Percentiles rank a stretch among this genome's conserved stretches.
Conservation (phyloP, 345 rosid species). For the Aquilaria sinensis region DNA sequence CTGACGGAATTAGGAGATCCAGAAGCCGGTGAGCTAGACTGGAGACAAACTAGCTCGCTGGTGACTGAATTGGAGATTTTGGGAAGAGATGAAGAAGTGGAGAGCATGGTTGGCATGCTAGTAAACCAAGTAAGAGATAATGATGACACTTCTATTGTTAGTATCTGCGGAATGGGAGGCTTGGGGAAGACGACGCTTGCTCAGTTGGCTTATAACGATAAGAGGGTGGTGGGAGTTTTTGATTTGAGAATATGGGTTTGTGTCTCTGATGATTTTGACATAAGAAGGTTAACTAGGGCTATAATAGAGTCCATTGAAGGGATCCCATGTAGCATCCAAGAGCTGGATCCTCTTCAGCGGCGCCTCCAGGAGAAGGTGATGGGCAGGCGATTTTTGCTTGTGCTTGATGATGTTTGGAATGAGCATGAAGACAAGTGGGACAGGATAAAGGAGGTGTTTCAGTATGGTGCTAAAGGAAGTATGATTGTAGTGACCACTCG, state of each 20-base stretch:
- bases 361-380: background rate
- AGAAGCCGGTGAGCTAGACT: background rate
- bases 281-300: conserved; percentile 3
- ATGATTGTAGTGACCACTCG: conserved; percentile 7
- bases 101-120: background rate
- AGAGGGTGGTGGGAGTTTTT: conserved; percentile 11
- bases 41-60: conserved; percentile 8
- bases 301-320: conserved; percentile 11
- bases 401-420: conserved; percentile 14
- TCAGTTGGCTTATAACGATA: conserved; percentile 19
- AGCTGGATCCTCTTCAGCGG: conserved; percentile 2
- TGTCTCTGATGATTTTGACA: conserved; percentile 20
- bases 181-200: conserved; percentile 15
- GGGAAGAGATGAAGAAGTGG: conserved; percentile 7
- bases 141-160: conserved; percentile 1
- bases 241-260: conserved; percentile 17
- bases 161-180: conserved; percentile 6
- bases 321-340: background rate
- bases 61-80: conserved; percentile 9
- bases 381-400: conserved; percentile 3
- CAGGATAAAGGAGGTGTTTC: background rate
- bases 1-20: conserved; percentile 2
- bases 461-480: background rate
- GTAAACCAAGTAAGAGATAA: background rate
- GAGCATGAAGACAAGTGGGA: conserved; percentile 12